phyloP scores from a whole-genome alignment of 441 rosid genomes.

The Bocquillonia castaneifolia region DNA sequence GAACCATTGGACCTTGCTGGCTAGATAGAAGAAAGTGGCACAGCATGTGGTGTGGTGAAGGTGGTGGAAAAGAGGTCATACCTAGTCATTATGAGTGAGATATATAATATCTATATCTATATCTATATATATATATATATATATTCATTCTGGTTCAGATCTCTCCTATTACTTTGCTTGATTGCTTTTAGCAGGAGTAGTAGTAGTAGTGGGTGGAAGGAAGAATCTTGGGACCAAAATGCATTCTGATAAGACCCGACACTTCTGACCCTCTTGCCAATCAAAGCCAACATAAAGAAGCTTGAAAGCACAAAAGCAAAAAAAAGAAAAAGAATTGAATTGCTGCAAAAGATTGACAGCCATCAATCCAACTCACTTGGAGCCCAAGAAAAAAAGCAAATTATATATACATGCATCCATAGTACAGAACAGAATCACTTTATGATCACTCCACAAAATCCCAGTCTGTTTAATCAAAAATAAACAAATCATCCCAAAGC shows the following conservation, averaged over 20 bases:
- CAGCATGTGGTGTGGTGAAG: not conserved
- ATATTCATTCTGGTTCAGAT: slow-evolving; percentile 16
- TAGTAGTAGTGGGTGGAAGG: slow-evolving; percentile 19
- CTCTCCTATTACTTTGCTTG: not conserved
- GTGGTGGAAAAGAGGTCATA: not conserved
- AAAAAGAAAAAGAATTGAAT: not conserved
- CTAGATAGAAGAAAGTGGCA: not conserved
- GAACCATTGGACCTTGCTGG: not conserved
- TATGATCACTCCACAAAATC: not conserved
- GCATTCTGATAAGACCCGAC: slow-evolving; percentile 34
- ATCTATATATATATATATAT: too few species aligned
- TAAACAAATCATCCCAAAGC: not conserved
- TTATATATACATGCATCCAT: too few species aligned
- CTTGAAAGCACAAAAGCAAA: not conserved
- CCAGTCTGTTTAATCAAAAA: not conserved
- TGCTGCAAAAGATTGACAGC: slow-evolving; percentile 27
- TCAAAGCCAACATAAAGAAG: not conserved
- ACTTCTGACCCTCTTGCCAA: slow-evolving; percentile 25
- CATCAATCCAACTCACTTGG: slow-evolving; percentile 29
- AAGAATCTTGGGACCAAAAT: slow-evolving; percentile 31
- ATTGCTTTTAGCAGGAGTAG: too few species aligned
- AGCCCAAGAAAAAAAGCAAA: slow-evolving; percentile 3
- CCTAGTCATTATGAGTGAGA: slow-evolving; percentile 8
- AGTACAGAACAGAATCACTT: not conserved
- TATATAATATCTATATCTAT: too few species aligned